A percentile compares a stretch with the other conserved stretches of the same genome.
phyloP scores from a whole-genome alignment of 176 grass and related monocot species.

The Avena eriantha region DNA sequence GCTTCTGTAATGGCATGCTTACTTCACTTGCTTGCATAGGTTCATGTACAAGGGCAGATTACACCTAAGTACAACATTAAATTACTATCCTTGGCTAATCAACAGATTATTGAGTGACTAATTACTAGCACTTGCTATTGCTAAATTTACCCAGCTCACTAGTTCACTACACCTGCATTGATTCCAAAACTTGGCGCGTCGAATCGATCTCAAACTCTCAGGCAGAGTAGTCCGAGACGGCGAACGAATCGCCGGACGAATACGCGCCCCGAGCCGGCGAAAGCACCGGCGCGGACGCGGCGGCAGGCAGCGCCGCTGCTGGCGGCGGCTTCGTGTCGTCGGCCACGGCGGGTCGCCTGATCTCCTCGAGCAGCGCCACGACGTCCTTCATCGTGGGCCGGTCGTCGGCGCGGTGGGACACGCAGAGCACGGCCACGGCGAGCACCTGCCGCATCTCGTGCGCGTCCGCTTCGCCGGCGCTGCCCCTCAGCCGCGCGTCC shows the following conservation, averaged over 20 bases:
- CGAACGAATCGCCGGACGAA: constrained; percentile 57
- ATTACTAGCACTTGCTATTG: neutral
- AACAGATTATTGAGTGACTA: constrained; percentile 22
- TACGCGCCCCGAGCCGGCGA: constrained; percentile 42
- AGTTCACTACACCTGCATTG: neutral
- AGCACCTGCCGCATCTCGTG: constrained; percentile 91
- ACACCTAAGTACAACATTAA: constrained; percentile 44
- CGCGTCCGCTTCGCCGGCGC: constrained; percentile 49
- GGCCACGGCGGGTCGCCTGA: constrained; percentile 52
- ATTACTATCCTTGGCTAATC: constrained; percentile 22
- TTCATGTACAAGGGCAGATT: constrained; percentile 49
- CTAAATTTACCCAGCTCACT: constrained; percentile 5
- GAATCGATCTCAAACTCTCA: no score
- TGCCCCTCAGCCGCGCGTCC: constrained; percentile 60
- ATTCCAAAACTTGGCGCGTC: constrained; percentile 30
- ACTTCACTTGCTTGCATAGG: neutral
- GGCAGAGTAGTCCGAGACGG: constrained; percentile 73
- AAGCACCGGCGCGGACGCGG: neutral
- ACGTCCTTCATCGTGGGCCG: constrained; percentile 87
- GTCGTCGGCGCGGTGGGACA: constrained; percentile 65
- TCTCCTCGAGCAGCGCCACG: constrained; percentile 79
- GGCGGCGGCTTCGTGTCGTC: constrained; percentile 46
- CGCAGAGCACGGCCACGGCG: constrained; percentile 68
- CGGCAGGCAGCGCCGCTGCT: neutral
- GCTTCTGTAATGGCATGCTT: neutral